Base-by-base conservation (phyloP, 176 grass and related monocot species). In the Canna indica region DNA sequence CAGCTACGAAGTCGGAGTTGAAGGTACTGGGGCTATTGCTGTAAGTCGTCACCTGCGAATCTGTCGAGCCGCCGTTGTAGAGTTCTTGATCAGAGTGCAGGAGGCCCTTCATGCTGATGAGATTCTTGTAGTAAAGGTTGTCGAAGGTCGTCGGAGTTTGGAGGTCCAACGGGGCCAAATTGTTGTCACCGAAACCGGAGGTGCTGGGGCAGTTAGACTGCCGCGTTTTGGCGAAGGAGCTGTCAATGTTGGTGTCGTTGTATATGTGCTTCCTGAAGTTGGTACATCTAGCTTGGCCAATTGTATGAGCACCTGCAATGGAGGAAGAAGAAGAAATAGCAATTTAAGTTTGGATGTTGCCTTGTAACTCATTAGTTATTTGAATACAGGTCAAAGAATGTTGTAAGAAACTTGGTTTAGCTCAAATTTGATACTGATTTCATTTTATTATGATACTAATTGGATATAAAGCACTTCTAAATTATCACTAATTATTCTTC, bases 71-170 rank as follows among this genome's bases (percentile, higher is more conserved):
- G 44, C 46, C 46, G 3, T 48, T 70, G 68, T 48, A 70, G 16
- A 70, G 68, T 45, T 70, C 44, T 32, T 70, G 68, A 33, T 70
- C 68, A 14, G 68, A 34, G 27, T 70, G 68, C 5, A 70, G 68
- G 14, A 70, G 68, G 27, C 68, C 68, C 68, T 52, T 70, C 28
- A 0, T 22, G 10, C 15, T 3, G 68, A 70, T 20, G 27, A 70
- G 45, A 26, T 70, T 70, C 28, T 32, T 50, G 68, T 32, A 70
- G 68, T 70, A 70, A 4, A 18, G 16, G 68, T 70, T 70, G 27
- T 70, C 68, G 45, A 70, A 70, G 16, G 42, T 3, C 12, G 68
- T 50, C n/a, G 68, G 68, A 31, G 68, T 70, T 14, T 70, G 68
- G 20, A 70, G 41, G 68, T 70, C 68, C 1, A 70, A 26, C 4